These are phyloP conservation scores for Aspergillus fischeri DNA, from an alignment of 2,329 filamentous ascomycete genomes.

Conservation along the genomic window DNA sequence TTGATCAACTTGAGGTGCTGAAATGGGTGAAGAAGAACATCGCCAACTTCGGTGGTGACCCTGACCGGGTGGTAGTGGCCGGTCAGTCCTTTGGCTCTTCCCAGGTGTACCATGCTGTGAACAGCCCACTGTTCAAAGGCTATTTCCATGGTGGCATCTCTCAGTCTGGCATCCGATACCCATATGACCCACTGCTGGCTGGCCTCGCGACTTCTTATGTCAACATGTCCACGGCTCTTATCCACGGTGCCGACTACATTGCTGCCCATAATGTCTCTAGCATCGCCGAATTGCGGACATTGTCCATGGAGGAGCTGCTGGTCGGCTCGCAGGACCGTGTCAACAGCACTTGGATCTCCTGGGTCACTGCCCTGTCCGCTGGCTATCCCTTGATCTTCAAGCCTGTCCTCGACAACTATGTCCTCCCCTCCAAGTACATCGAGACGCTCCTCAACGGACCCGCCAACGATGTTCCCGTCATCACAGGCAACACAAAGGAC, in stretches of 20 bases:
- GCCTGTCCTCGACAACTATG: conserved; percentile 23
- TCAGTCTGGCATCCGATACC: conserved; percentile 27
- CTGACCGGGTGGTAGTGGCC: conserved; percentile 44
- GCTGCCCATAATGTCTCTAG: conserved; percentile 20
- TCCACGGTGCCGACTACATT: conserved; percentile 24
- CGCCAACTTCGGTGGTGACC: conserved; percentile 51
- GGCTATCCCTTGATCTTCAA: conserved; percentile 28
- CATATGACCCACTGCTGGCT: conserved; percentile 25
- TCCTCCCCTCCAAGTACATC: conserved; percentile 24
- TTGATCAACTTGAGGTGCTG: conserved; percentile 52
- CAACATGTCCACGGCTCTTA: conserved; percentile 23
- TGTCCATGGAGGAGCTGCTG: conserved; percentile 22
- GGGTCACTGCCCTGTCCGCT: conserved; percentile 25
- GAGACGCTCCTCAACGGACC: conserved; percentile 21
- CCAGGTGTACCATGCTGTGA: conserved; percentile 28
- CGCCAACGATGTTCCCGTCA: conserved; percentile 33
- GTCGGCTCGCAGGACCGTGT: conserved; percentile 23
- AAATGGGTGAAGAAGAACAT: conserved; percentile 54
- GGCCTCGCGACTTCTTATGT: conserved; percentile 28
- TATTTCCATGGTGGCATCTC: conserved; percentile 30
- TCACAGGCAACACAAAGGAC: conserved; percentile 36
- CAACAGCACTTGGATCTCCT: conserved; percentile 21
- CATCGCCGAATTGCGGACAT: conserved; percentile 19
- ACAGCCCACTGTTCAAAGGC: conserved; percentile 26
- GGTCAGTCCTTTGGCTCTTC: conserved; percentile 29